Evolutionary conservation across 805 yeast species (phyloP).

Genomic region (Cephaloascus fragrans): DNA sequence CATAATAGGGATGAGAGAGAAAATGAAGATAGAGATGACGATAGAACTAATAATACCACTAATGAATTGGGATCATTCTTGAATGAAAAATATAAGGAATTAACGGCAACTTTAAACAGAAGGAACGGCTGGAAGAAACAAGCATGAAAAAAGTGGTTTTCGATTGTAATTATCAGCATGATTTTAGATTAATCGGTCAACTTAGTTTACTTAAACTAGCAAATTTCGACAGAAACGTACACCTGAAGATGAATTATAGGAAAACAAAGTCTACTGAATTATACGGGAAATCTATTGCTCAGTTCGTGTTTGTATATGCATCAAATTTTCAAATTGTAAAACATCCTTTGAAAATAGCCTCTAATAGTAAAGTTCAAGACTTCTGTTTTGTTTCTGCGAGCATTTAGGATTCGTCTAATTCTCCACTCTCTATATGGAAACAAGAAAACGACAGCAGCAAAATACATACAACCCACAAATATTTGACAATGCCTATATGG

Average conservation of each 20-base stretch:
- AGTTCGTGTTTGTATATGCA: too few relatives aligned
- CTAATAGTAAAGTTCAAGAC: neutral
- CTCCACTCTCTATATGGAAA: conserved; percentile 43
- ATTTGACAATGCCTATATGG: conserved; percentile 55
- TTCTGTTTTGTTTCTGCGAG: neutral
- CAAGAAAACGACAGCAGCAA: conserved; percentile 30
- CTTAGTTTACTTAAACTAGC: too few relatives aligned
- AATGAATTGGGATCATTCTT: neutral
- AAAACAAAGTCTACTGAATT: too few relatives aligned
- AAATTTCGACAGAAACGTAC: too few relatives aligned
- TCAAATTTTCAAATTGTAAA: too few relatives aligned
- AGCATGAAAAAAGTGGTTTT: neutral
- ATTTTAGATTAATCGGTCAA: too few relatives aligned
- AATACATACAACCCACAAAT: conserved; percentile 43
- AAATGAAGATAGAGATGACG: neutral
- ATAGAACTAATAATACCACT: neutral
- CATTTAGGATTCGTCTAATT: conserved; percentile 27
- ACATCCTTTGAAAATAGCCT: neutral
- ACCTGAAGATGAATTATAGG: too few relatives aligned
- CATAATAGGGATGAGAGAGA: neutral
- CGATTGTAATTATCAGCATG: too few relatives aligned
- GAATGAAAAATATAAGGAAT: neutral
- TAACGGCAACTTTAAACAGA: neutral
- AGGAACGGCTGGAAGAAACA: neutral
- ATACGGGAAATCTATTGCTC: too few relatives aligned